Evolutionary conservation across 164 flowering plant genomes (phyloP), one percentile per base, ranked within the genome.

Genomic region (Malania oleifera): DNA sequence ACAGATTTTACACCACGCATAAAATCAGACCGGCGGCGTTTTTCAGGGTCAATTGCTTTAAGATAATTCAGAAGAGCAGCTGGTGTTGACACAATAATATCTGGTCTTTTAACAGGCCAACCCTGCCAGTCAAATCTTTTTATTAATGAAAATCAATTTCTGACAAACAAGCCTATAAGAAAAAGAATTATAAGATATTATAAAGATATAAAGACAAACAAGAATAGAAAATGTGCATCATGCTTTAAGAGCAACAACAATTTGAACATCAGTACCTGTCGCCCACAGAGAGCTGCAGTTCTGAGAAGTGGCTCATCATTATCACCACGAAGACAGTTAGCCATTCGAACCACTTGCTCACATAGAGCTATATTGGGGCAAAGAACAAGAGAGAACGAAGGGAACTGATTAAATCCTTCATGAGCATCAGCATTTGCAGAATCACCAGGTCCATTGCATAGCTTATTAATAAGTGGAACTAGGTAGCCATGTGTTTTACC

Each of bases 311-410:
- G 91, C 61, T 80, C 70, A 10, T 89, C 96, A 64, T 74, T 57
- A 37, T 73, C 82, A 50, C 68, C 70, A 38, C 76, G 57, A 9
- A 93, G 73, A 67, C 65, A 57, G 62, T 80, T 80, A 31, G 92
- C 92, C 99, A 93, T 90, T 11, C 80, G 82, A 61, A 80, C 95
- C 34, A 93, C 99, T 82, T 93, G 99, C 55, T 93, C 95, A 60
- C 95, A 93, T 2, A 93, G 77, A 80, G 85, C 80, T 27, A 88
- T 90, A 67, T 93, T 93, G 12, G 99, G 99, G 67, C 99, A 93
- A 65, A 93, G 91, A 59, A 93, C 89, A 65, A 93, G 89, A 51
- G 82, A 76, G 52, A 78, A 38, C 38, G 45, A 61, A 27, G 23
- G 69, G 2, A 48, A 40, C 8, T 51, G 52, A 15, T 34, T 41